Evolutionary conservation across 2,329 filamentous ascomycete genomes (phyloP).

Genomic region (Fusarium tanahbumbuense): DNA sequence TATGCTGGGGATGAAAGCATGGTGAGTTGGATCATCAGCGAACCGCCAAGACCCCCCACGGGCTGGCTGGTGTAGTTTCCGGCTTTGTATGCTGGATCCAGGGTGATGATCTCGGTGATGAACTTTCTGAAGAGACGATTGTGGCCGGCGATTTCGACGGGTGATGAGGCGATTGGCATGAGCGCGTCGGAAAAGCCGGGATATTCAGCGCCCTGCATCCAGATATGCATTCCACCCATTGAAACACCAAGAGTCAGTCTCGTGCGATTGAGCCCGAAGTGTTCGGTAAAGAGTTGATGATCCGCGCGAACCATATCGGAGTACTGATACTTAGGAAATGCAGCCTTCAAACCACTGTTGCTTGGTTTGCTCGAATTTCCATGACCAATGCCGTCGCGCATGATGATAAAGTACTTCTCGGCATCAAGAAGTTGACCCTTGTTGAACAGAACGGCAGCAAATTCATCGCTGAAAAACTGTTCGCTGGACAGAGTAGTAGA

Average conservation of each 20-base stretch:
- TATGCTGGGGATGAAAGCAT: slow-evolving; percentile 24
- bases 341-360: slow-evolving; percentile 3
- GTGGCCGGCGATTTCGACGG: slow-evolving; percentile 20
- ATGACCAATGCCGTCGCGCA: slow-evolving; percentile 24
- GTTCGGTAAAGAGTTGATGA: not conserved
- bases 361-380: slow-evolving; percentile 34
- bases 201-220: slow-evolving; percentile 18
- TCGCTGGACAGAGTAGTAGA: not conserved
- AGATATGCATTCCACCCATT: slow-evolving; percentile 31
- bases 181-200: slow-evolving; percentile 10
- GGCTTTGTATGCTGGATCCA: slow-evolving; percentile 19
- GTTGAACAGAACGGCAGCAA: slow-evolving; percentile 18
- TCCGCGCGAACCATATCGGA: slow-evolving; percentile 15
- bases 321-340: slow-evolving; percentile 26
- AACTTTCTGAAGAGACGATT: slow-evolving; percentile 26
- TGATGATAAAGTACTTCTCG: slow-evolving; percentile 26
- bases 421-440: slow-evolving; percentile 13
- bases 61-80: slow-evolving; percentile 13
- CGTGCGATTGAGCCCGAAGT: slow-evolving; percentile 17
- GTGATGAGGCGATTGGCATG: slow-evolving; percentile 24
- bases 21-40: slow-evolving; percentile 13
- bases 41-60: slow-evolving; percentile 1
- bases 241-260: slow-evolving; percentile 20
- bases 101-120: slow-evolving; percentile 20
- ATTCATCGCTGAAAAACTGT: slow-evolving; percentile 20